Evolutionary conservation across 768 basidiomycete species (phyloP), one percentile per base, ranked within the genome.

Genomic region (Podaxis sp.): DNA sequence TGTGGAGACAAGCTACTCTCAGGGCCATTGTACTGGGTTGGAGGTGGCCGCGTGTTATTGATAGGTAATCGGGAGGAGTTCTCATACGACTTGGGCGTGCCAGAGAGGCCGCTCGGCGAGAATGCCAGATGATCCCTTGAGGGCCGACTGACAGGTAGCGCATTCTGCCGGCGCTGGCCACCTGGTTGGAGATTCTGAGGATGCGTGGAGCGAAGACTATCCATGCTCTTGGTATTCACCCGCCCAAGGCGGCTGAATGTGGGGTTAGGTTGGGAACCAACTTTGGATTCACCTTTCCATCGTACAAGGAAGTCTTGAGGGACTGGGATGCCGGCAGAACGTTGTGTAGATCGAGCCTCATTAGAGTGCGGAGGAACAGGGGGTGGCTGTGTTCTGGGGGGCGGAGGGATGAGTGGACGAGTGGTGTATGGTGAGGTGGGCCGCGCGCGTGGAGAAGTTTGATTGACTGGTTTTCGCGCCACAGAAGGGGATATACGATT

Each of bases 161-260:
- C 51, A 37, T 57, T 54, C 25, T 44, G 57, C 21, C 56, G 44
- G 27, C 56, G 56, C 51, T 62, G 55, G 50, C 21, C 18, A 2
- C 56, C 61, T 23, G 77, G 71, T 65, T 72, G 72, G 21, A 78
- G 63, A 42, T 61, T 74, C 70, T 50, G 71, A 73, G 55, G 55
- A 32, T 56, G 57, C 5, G 32, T 10, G 28, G 54, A 42, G 48
- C 78, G 74, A 50, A 84, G 73, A 62, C 83, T 82, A 62, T 81
- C 81, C 79, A 86, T 82, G 65, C 85, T 88, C 71, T 84, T 86
- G n/a, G 81, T 70, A 57, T 70, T 70, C 32, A 63, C 64, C 59
- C 71, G 64, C 46, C 62, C 71, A 51, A 68, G 72, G 61, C 74
- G 72, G 59, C 59, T 63, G 62, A 70, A 73, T 40, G 66, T 65